Percentiles rank a stretch among this genome's conserved stretches.
These are phyloP conservation scores for Raphidocelis subcapitata DNA, from an alignment of 139 green algal genomes.

Conservation along the genomic window DNA sequence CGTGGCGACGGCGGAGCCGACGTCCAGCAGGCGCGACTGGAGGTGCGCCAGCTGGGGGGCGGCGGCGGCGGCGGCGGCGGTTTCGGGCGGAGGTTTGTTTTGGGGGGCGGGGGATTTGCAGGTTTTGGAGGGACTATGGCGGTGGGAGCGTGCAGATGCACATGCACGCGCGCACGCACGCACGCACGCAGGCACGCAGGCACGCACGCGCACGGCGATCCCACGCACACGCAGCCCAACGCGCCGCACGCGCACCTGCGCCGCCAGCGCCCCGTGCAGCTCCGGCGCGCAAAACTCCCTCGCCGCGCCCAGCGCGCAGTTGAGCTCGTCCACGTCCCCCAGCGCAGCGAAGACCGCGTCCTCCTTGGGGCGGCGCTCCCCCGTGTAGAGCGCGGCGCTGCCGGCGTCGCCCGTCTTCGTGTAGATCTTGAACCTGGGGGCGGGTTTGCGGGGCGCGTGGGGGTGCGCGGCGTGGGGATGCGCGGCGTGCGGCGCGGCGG, in stretches of 20 bases:
- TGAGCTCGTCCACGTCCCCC: constrained; percentile 95
- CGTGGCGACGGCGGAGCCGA: constrained; percentile 90
- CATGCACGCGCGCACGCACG: no score
- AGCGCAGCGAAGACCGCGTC: constrained; percentile 76
- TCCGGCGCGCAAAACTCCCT: constrained; percentile 42
- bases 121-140: no score
- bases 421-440: constrained; percentile 89
- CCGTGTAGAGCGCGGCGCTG: constrained; percentile 86
- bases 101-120: no score
- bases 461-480: no score
- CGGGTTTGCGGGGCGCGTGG: background rate
- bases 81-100: no score
- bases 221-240: background rate
- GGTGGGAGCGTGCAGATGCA: no score
- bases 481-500: no score
- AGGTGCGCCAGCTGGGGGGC: constrained; percentile 72
- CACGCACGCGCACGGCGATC: no score
- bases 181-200: no score
- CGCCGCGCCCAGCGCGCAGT: constrained; percentile 76
- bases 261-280: no score
- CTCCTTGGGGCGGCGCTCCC: constrained; percentile 76
- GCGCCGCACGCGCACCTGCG: background rate
- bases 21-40: constrained; percentile 90
- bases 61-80: background rate
- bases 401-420: constrained; percentile 88